Evolutionary conservation across 306 rosid species (phyloP), one percentile per base, ranked within the genome.

Genomic region (Trifolium dubium): DNA sequence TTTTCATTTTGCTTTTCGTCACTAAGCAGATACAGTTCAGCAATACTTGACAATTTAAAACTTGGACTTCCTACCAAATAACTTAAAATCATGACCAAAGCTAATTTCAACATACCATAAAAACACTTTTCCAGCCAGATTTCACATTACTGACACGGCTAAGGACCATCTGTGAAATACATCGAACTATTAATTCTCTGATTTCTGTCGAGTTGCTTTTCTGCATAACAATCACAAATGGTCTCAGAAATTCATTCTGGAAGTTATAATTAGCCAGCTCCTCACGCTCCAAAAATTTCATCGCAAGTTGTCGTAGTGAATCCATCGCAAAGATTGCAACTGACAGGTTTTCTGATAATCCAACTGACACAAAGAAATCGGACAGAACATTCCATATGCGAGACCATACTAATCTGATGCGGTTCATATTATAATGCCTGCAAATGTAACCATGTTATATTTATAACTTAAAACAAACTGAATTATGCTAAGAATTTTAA

Each of bases 41-140:
- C 66, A 72, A 73, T 37, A 37, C 67, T 62, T 11, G 71, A 73
- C 71, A 13, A 34, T 29, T 74, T 61, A 56, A 67, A 67, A 67
- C 67, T 31, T 53, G 41, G 30, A 44, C 60, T 49, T 74, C 72
- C 71, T 17, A 64, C 39, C 71, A 41, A 65, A 19, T 32, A 51
- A 70, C 44, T 61, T 71, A 69, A 72, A 80, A 73, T 14, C 34
- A 54, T 18, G 72, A 59, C 37, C 35, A 64, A 51, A 44, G 75
- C 34, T n/a, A 74, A 59, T 54, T 14, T 73, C 15, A 60, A 61
- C 92, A 67, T 92, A 95, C 99, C 99, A 86, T 83, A 70, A 95
- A 90, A 85, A 95, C 99, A 80, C 99, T 95, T 86, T 92, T 95
- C 99, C 99, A 95, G 78, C 99, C 99, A 69, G 99, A 95, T 83